Conservation (phyloP, 371 early-diverging fungal species). For the Batkoa obscura region DNA sequence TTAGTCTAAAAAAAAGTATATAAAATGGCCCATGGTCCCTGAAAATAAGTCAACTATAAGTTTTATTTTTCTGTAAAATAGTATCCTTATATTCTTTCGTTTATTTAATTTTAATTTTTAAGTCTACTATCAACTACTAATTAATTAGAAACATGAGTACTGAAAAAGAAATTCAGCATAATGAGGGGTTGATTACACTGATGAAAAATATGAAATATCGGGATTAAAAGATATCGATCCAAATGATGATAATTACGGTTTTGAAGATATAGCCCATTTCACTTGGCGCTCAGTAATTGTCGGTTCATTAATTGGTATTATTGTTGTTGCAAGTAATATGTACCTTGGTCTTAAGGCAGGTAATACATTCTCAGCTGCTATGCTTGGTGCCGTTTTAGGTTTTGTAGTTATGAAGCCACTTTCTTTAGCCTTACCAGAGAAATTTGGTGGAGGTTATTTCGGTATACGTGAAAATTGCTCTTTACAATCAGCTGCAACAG, state of each 20-base stretch:
- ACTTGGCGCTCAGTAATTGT: slow-evolving; percentile 18
- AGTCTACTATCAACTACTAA: too few species aligned
- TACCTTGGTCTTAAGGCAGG: slow-evolving; percentile 27
- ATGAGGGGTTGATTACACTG: too few species aligned
- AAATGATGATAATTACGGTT: neutral
- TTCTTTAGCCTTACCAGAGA: slow-evolving; percentile 18
- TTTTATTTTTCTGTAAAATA: too few species aligned
- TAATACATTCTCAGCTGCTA: slow-evolving; percentile 23
- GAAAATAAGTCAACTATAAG: too few species aligned
- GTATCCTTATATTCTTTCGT: too few species aligned
- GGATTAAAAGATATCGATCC: too few species aligned
- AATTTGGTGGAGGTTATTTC: slow-evolving; percentile 36
- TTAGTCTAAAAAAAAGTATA: too few species aligned
- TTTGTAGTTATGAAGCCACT: slow-evolving; percentile 44
- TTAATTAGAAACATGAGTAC: too few species aligned
- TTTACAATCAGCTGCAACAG: slow-evolving; percentile 45
- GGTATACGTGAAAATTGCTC: slow-evolving; percentile 48
- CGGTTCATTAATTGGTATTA: slow-evolving; percentile 21
- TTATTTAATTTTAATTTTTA: too few species aligned
- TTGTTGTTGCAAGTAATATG: slow-evolving; percentile 25
- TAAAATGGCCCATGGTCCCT: too few species aligned
- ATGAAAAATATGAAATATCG: too few species aligned
- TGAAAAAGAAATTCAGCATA: too few species aligned
- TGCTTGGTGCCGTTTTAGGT: slow-evolving; percentile 48
- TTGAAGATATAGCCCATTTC: slow-evolving; percentile 1